Base-by-base conservation (phyloP, 164 flowering plant genomes). In the Macadamia tetraphylla region DNA sequence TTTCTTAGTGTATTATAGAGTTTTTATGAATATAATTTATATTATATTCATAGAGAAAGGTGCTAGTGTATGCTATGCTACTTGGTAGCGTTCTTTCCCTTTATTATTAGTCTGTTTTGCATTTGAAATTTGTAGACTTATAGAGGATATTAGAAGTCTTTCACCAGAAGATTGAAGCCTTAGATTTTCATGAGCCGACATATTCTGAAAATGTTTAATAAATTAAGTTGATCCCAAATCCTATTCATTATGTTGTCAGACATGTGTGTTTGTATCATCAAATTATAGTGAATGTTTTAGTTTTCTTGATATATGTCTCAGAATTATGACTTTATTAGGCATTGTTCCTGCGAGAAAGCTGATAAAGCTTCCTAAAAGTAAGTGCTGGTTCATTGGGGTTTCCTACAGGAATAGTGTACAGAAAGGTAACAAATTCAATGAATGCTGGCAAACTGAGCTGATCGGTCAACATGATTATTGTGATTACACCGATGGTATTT, bases 401-500 rank as follows among this genome's bases (percentile, higher is more conserved):
- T 78, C 83, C n/a, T 11, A 74, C 43, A 72, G 3, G 10, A 73
- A 79, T 77, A 76, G 83, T 18, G 23, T 80, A 44, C 75, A 80
- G 17, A 70, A 51, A 57, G 85, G 84, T 12, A 52, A 61, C 30
- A 58, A 69, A 31, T 91, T 82, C 84, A 86, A 79, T 66, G 58
- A 80, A 31, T 31, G 48, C 6, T 91, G 97, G 93, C 65, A 79
- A 9, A 81, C 87, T 15, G 81, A 83, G 67, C 73, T 91, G 73
- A 78, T 89, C 58, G 90, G 94, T 17, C 75, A 67, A 32, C 91
- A 89, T 60, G 97, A 91, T 57, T 91, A 94, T 67, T 83, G 93
- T 40, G 74, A 91, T 75, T 91, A 89, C 67, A 76, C 89, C 55
- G 79, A 87, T 60, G 94, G 96, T 88, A 74, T 52, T 3, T 43